Percentiles rank a stretch among this genome's conserved stretches.
phyloP scores from a whole-genome alignment of 2,329 filamentous ascomycete species.

The Penicillium glabrum region DNA sequence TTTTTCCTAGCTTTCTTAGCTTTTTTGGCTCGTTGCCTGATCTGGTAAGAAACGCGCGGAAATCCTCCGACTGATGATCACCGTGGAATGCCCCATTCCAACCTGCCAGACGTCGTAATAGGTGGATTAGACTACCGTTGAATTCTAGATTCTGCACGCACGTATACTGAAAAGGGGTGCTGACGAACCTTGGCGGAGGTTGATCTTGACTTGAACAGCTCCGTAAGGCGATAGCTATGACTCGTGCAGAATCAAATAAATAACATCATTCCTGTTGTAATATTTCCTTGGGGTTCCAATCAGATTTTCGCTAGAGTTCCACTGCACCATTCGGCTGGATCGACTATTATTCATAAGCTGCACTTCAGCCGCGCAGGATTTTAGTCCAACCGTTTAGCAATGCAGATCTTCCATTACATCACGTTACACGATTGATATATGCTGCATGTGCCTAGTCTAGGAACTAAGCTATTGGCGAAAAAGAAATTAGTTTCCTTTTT shows the following conservation, averaged over 20 bases:
- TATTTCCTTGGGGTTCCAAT: too few species aligned
- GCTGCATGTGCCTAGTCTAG: not conserved
- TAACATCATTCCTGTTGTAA: not conserved
- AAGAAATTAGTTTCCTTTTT: not conserved
- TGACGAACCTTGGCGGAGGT: too few species aligned
- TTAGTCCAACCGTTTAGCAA: not conserved
- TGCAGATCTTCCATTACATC: not conserved
- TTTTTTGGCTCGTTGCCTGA: not conserved
- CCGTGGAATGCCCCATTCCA: slow-evolving; percentile 16
- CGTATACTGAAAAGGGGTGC: not conserved
- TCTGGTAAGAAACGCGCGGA: slow-evolving; percentile 6
- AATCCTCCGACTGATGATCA: slow-evolving; percentile 11
- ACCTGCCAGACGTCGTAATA: slow-evolving; percentile 8
- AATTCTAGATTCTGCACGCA: not conserved
- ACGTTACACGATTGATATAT: not conserved
- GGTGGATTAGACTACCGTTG: slow-evolving; percentile 5
- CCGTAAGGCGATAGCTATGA: too few species aligned
- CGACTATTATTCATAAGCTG: not conserved
- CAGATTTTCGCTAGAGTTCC: not conserved
- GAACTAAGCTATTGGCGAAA: not conserved
- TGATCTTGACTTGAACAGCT: too few species aligned
- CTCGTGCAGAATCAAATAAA: not conserved
- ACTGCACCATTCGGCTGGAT: not conserved
- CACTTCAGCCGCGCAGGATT: slow-evolving; percentile 6
- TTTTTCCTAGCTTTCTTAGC: not conserved